phyloP scores from a whole-genome alignment of 2,329 filamentous ascomycete genomes.

The Paraconiothyrium sp. region DNA sequence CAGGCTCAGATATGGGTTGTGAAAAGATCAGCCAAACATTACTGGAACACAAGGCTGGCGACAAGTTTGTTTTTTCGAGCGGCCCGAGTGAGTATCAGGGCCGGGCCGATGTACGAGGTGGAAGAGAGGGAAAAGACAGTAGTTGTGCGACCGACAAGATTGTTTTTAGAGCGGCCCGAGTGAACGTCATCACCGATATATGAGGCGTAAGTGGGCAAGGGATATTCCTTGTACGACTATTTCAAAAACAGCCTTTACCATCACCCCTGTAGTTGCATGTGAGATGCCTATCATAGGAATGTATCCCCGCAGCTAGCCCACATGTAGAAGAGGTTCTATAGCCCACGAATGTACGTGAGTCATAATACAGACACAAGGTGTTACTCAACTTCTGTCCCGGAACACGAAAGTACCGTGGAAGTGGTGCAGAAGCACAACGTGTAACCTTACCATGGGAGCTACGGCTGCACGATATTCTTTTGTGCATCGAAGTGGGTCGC shows the following conservation, averaged over 20 bases:
- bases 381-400: background rate
- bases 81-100: background rate
- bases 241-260: background rate
- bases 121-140: background rate
- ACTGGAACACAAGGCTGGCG: background rate
- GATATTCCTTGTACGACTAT: background rate
- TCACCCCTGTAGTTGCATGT: background rate
- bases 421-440: background rate
- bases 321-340: background rate
- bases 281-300: background rate
- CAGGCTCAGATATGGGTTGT: background rate
- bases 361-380: background rate
- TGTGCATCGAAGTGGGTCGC: constrained; percentile 11
- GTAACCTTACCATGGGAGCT: constrained; percentile 1
- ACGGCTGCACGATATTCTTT: background rate
- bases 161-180: no score
- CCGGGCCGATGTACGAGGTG: background rate
- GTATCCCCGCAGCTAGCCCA: background rate
- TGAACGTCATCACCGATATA: no score
- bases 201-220: no score
- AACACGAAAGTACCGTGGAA: background rate
- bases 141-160: no score
- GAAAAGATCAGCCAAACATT: no score
- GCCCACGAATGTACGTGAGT: background rate
- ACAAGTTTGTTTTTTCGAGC: background rate